Base-by-base conservation (phyloP, 768 basidiomycete genomes). In the Hydnomerulius pinastri region DNA sequence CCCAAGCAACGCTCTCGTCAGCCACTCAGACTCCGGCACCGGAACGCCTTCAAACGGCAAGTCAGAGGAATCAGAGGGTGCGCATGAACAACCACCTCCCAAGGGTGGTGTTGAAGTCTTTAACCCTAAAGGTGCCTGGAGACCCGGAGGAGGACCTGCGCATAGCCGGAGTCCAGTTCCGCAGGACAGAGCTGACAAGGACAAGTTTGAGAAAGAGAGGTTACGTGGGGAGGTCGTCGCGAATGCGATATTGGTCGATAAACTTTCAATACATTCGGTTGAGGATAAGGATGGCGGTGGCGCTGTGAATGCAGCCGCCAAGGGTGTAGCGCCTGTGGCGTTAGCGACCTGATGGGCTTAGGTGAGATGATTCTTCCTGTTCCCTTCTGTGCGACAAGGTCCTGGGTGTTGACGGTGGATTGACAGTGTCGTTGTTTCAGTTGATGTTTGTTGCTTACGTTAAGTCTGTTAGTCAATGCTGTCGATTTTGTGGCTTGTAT, bases 31-130 rank as follows among this genome's bases (percentile, higher is more conserved):
- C 54, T 55, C 62, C 25, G 58, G 57, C 30, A 17, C 40, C 29
- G 32, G 51, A 11, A 23, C 36, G 13, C 24, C 18, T 38, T 43
- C 30, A 51, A 56, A 48, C 44, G 1, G 13, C 42, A 72, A 71
- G 46, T 51, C 71, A 25, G 81, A 79, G 25, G 82, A 83, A 4
- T 57, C 56, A 18, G 82, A 83, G 37, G 64, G 64, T 17, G 65
- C 61, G 11, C 79, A 70, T 50, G 79, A 83, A 55, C 70, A 81
- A 35, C 74, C 76, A 2, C 73, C 72, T 4, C 74, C 73, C 13
- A 83, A 76, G 67, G 76, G 76, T 21, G 53, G 54, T 37, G 58
- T 61, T 21, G 77, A 76, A 53, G 61, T 70, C 33, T 67, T 67
- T 46, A 73, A 74, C 28, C 66, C 70, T 17, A 74, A 70, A 48